Evolutionary conservation across 805 yeast genomes (phyloP).

Genomic region (Saccharomycopsis selenospora): DNA sequence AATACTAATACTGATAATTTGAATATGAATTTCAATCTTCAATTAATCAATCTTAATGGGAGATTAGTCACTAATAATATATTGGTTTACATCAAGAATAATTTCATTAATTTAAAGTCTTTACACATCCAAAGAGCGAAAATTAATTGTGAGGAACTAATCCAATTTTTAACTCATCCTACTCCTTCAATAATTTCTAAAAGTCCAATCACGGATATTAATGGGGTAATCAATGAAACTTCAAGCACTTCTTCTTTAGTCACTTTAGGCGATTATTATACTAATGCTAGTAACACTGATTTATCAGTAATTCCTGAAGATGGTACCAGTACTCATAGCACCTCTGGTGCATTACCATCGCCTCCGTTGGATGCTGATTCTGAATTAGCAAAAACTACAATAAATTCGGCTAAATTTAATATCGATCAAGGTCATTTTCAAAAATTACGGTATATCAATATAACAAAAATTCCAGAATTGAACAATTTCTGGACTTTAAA

Average conservation of each 20-base stretch:
- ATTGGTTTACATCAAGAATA: constrained; percentile 11
- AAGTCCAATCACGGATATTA: neutral
- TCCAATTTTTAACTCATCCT: constrained; percentile 43
- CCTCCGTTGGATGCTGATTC: too few relatives aligned
- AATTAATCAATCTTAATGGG: constrained; percentile 18
- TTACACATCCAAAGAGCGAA: constrained; percentile 30
- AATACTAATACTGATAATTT: neutral
- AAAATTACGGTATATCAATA: constrained; percentile 37
- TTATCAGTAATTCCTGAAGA: too few relatives aligned
- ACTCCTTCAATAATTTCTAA: constrained; percentile 28
- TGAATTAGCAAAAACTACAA: neutral
- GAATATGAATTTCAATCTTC: constrained; percentile 9
- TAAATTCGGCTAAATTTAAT: neutral
- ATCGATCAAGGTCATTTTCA: constrained; percentile 10
- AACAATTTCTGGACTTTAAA: constrained; percentile 35
- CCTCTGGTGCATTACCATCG: too few relatives aligned
- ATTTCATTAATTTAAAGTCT: constrained; percentile 23
- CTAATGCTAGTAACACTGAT: too few relatives aligned
- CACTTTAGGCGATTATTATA: neutral
- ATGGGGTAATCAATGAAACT: neutral
- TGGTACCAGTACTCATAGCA: neutral
- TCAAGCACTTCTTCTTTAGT: neutral
- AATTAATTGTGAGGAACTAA: constrained; percentile 47
- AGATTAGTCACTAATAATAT: constrained; percentile 6
- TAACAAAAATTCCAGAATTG: constrained; percentile 36